Evolutionary conservation across 176 grass and related monocot species (phyloP).

Genomic region (Pontederia crassipes): DNA sequence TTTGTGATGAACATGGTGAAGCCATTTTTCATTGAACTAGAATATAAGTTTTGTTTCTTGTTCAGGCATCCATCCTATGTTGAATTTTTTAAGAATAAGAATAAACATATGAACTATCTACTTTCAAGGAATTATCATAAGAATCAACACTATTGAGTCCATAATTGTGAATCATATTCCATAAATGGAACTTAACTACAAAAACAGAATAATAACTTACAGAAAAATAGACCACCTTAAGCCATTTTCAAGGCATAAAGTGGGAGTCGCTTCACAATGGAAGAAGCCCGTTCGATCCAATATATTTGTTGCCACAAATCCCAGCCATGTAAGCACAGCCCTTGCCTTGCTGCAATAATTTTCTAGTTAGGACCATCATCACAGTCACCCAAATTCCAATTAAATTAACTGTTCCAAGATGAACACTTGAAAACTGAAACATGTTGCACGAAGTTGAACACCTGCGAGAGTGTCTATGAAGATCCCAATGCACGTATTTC

Average conservation of each 20-base stretch:
- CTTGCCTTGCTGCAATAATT: constrained; percentile 37
- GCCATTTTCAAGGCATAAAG: constrained; percentile 29
- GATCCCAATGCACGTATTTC: constrained; percentile 91
- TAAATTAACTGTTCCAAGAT: not conserved
- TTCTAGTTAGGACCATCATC: not conserved
- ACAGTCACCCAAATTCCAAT: not conserved
- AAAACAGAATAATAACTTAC: constrained; percentile 35
- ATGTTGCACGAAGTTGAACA: constrained; percentile 25
- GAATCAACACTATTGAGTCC: not conserved
- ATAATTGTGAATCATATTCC: not conserved
- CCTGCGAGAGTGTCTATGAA: constrained; percentile 70
- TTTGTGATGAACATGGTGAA: too few relatives aligned
- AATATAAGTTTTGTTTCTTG: too few relatives aligned
- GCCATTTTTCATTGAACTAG: too few relatives aligned
- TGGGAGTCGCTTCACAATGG: constrained; percentile 47
- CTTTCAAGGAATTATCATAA: not conserved
- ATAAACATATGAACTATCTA: not conserved
- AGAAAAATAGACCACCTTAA: constrained; percentile 39
- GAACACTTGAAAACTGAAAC: not conserved
- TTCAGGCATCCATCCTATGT: too few relatives aligned
- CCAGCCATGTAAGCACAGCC: constrained; percentile 66
- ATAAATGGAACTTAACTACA: not conserved
- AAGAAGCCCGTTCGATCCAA: constrained; percentile 73
- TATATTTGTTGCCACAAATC: constrained; percentile 55
- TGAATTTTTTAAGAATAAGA: too few relatives aligned